Evolutionary conservation across 2,329 filamentous ascomycete genomes (phyloP), one percentile per base, ranked within the genome.

Genomic region (Raffaelea ambrosiae): DNA sequence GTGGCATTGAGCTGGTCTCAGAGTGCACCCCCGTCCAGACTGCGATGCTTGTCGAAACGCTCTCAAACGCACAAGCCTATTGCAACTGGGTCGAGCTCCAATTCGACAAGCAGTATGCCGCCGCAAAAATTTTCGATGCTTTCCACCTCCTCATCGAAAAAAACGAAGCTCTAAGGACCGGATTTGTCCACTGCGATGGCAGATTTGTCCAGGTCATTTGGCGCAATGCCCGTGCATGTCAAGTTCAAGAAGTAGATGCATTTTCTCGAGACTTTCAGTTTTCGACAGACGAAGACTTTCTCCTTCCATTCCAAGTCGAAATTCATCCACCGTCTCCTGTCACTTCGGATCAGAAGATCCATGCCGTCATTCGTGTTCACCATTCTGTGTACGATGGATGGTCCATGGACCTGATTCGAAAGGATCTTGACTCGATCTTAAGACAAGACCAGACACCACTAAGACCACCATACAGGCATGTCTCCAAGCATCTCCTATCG

Each of bases 371-470:
- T 40, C 72, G 83, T 13, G 69, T 94, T 0, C 89, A 95, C 59
- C 90, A 96, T 63, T 81, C 87, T 1, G 62, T 94, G 1, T 96
- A 95, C 59, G 90, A 96, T 62, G 90, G 89, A n/a, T 96, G 90
- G 90, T 90, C 88, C 0, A 75, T 89, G 59, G 85, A 95, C 45
- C 69, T 91, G 26, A 64, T 94, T 0, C 56, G 87, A 14, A 67
- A 74, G 22, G 88, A 95, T 60, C 66, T 95, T 4, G 70, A 75
- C 4, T 58, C 57, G 0, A 54, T 84, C 2, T 57, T 85, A 0
- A 44, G 45, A 23, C 59, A 61, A 9, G 46, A 52, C 1, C 14
- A 44, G 4, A 52, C 66, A 2, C 35, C 54, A 0, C 39, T 55
- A 1, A 71, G 82, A 23, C 77, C 79, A 1, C 71, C 80, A 22